Base-by-base conservation (phyloP, 1,139 yeast genomes). In the Taiozyma sp. region DNA sequence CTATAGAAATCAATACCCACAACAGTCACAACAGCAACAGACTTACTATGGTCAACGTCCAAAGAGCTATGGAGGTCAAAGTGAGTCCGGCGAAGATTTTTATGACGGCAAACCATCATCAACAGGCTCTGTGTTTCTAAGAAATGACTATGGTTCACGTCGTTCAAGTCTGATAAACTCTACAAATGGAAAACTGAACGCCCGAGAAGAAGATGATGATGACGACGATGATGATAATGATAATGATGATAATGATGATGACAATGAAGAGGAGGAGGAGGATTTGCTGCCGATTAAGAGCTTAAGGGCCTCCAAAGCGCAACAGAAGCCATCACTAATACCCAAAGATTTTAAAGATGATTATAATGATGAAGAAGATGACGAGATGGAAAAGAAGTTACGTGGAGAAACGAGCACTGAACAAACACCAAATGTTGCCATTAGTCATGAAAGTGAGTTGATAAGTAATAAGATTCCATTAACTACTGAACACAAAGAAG, bases 261-360 rank as follows among this genome's bases (percentile, higher is more conserved):
- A 32, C 8, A 16, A 14, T 7, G 13, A 30, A 5, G 27, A 19
- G 2, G 38, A 43, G 4, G 30, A 43, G 12, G 28, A 43, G 7
- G 43, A 40, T 44, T 22, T 32, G 30, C 16, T 40, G 10, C 28
- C 29, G 10, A 24, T 16, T 7, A 40, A 24, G 29, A 40, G 29
- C 10, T 14, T 40, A 5, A 40, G 6, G 23, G 28, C 29, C 43
- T 40, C 43, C 6, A 40, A 16, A 14, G 19, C 43, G 13, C 28
- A 40, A 14, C 28, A 40, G 29, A 40, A 40, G 19, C 61, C 64
- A 13, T 59, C 63, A 4, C 46, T 62, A n/a, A 61, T 62, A 57
- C 64, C 65, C 51, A 55, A 54, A 44, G 57, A 60, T 43, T 62
- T 58, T 49, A 59, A 54, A 38, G 57, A 57, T 48, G 58, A 55